These are phyloP conservation scores for Trichosanthes truncata DNA, from an alignment of 306 rosid species.

Conservation along the genomic window DNA sequence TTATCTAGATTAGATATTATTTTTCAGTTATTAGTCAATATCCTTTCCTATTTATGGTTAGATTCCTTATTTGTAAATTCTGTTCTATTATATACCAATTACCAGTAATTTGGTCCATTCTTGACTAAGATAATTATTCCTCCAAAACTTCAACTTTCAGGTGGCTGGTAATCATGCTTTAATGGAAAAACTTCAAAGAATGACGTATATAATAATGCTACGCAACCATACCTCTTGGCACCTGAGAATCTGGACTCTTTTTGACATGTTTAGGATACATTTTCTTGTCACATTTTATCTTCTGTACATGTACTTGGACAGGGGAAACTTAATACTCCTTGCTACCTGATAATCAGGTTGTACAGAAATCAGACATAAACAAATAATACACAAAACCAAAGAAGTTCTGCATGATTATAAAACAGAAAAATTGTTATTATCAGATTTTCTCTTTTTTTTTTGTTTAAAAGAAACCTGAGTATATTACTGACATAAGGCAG, in stretches of 20 bases:
- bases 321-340: slow-evolving; percentile 82
- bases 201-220: background rate
- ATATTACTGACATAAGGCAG: background rate
- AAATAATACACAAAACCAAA: background rate
- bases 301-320: slow-evolving; percentile 76
- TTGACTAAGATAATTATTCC: background rate
- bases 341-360: slow-evolving; percentile 56
- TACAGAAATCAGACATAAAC: background rate
- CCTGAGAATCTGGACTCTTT: background rate
- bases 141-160: background rate
- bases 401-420: background rate
- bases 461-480: background rate
- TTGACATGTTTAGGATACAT: background rate
- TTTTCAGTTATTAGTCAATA: too few relatives aligned
- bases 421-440: background rate
- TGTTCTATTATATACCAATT: background rate
- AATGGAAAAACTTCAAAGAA: background rate
- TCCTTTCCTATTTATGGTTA: background rate
- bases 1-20: too few relatives aligned
- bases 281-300: slow-evolving; percentile 17
- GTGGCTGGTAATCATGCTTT: background rate
- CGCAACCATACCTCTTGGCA: background rate
- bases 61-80: background rate
- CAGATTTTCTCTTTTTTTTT: background rate
- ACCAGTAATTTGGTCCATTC: background rate